These are phyloP conservation scores for Arabidopsis arenosa DNA, from an alignment of 345 rosid species.

Conservation along the genomic window DNA sequence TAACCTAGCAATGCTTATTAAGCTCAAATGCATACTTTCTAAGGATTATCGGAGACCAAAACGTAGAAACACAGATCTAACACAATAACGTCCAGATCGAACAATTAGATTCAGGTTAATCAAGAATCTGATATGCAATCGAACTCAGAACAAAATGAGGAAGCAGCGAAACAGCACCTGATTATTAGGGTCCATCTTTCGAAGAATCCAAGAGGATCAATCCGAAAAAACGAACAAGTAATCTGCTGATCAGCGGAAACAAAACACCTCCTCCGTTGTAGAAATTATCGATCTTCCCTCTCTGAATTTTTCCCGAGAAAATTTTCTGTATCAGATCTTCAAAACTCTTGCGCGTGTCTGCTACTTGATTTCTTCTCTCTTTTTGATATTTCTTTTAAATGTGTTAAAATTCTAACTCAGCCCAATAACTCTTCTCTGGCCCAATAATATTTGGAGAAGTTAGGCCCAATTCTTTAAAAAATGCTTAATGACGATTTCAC, in stretches of 20 bases:
- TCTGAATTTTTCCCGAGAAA: conserved; percentile 39
- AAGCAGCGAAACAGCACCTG: conserved; percentile 41
- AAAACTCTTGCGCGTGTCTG: conserved; percentile 37
- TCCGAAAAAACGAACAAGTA: background rate
- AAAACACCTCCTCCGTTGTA: conserved; percentile 8
- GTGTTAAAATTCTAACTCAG: background rate
- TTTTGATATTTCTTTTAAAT: background rate
- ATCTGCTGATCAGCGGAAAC: conserved; percentile 30
- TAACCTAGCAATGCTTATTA: conserved; percentile 25
- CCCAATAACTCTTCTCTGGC: conserved; percentile 3
- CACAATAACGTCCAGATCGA: conserved; percentile 34
- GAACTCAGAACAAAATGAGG: conserved; percentile 9
- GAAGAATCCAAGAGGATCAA: conserved; percentile 33
- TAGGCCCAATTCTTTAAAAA: conserved; percentile 2
- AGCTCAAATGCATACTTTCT: conserved; percentile 35
- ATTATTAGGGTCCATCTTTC: conserved; percentile 46
- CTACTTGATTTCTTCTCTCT: conserved; percentile 35
- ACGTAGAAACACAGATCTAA: conserved; percentile 36
- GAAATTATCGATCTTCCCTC: conserved; percentile 14
- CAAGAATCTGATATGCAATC: conserved; percentile 23
- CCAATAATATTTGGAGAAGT: background rate
- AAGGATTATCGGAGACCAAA: conserved; percentile 6
- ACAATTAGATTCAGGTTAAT: background rate
- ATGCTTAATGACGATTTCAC: conserved; percentile 4
- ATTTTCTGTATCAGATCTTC: conserved; percentile 40